Evolutionary conservation across 2,329 filamentous ascomycete species (phyloP).

Genomic region (Aspergillus fructus): DNA sequence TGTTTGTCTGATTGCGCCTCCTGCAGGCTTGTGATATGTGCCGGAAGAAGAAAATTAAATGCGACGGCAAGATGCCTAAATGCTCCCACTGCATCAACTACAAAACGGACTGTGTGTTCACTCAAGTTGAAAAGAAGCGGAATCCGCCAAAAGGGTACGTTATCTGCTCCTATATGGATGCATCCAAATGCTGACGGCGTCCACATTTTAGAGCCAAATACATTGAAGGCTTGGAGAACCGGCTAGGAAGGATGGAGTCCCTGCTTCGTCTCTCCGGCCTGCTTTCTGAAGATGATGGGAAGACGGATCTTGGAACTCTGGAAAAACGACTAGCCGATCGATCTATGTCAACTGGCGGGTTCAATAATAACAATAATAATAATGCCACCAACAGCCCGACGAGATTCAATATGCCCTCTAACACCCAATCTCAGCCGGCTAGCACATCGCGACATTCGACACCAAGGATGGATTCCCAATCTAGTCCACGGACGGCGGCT

Average conservation of each 20-base stretch:
- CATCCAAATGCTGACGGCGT: constrained; percentile 40
- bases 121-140: constrained; percentile 97
- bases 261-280: constrained; percentile 82
- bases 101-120: constrained; percentile 96
- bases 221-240: constrained; percentile 93
- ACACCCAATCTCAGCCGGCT: constrained; percentile 29
- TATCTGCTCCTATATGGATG: background rate
- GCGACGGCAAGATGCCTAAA: constrained; percentile 90
- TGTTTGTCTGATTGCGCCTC: constrained; percentile 9
- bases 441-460: constrained; percentile 44
- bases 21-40: constrained; percentile 90
- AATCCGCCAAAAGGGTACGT: constrained; percentile 91
- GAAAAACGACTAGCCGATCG: constrained; percentile 70
- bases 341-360: constrained; percentile 29
- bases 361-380: background rate
- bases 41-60: constrained; percentile 91
- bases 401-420: constrained; percentile 26
- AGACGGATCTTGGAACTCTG: constrained; percentile 81
- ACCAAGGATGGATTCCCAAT: constrained; percentile 46
- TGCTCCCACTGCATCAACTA: constrained; percentile 97
- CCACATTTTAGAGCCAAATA: constrained; percentile 74
- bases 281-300: constrained; percentile 78
- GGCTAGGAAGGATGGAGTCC: constrained; percentile 93
- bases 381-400: constrained; percentile 38
- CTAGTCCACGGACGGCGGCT: constrained; percentile 52